Evolutionary conservation across 78 protist species (phyloP), one percentile per base, ranked within the genome.

Genomic region (Polysphondylium violaceum): DNA sequence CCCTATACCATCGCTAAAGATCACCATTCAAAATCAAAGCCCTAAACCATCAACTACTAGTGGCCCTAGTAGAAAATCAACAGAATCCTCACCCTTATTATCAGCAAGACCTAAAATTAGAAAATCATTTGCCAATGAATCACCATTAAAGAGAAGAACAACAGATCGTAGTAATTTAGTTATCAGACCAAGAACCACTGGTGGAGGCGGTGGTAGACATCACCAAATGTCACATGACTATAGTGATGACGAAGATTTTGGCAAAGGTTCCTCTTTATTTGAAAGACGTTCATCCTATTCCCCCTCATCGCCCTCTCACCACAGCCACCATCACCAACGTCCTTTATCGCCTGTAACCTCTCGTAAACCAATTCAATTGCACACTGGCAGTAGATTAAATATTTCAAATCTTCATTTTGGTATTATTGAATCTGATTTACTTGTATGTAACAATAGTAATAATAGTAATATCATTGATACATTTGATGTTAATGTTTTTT

Each of bases 381-480:
- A 56, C n/a, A 63, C 77, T 36, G 90, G 90, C 2, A 29, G 67
- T 19, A 50, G 90, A 68, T 53, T 83, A 31, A 67, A 58, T 6
- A 50, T 83, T 47, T 69, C 58, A 43, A 83, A 83, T 27, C 53
- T 83, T 9, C 55, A 68, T 11, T 64, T 27, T 29, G 55, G 11
- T 11, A 55, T 83, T n/a, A 33, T 29, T 9, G 61, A 69, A 31
- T 43, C 21, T 38, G 68, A 83, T 44, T 29, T 83, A 19, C 14
- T 17, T 29, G 51, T 59, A 59, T 59, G 2, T 51, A 71, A 7
- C 16, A 7, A 47, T 64, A 19, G 14, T n/a, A n/a, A 59, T 59
- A 25, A 59, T 41, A 36, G 23, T 7, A 43, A 12, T 7, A 19
- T 36, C 35, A 16, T 67, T 23, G 41, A 7, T 67, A 14, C 11